Percentiles rank a stretch among this genome's conserved stretches.
Evolutionary conservation across 139 green algal genomes (phyloP).

Genomic region (Chlamydomonas schloesseri): DNA sequence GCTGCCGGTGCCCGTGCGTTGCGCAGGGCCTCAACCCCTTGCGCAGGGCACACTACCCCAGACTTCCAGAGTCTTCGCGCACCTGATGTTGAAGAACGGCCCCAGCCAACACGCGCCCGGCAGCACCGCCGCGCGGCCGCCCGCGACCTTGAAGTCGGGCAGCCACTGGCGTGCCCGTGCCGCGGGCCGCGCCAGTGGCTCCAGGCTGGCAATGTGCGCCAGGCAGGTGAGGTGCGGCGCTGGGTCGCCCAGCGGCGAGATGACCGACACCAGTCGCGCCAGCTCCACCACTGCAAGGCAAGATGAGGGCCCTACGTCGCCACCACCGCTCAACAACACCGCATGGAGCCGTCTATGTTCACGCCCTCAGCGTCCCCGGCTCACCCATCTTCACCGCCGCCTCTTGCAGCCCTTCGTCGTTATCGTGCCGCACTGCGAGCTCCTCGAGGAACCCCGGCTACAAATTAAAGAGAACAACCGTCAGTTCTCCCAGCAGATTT

Average conservation of each 20-base stretch:
- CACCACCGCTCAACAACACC: no score
- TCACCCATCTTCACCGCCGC: conserved; percentile 71
- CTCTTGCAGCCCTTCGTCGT: conserved; percentile 77
- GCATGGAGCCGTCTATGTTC: no score
- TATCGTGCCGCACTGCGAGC: conserved; percentile 63
- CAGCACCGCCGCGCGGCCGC: conserved; percentile 39
- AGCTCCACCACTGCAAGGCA: conserved; percentile 64
- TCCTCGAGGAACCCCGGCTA: conserved; percentile 86
- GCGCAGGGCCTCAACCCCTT: no score
- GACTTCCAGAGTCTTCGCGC: no score
- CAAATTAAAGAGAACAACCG: no score
- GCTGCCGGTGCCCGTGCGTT: no score
- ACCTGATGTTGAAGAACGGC: conserved; percentile 78
- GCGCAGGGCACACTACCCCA: no score
- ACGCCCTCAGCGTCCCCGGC: no score
- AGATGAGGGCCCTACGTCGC: no score
- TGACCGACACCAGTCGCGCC: conserved; percentile 50
- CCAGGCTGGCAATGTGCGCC: conserved; percentile 63
- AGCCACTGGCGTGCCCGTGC: conserved; percentile 62
- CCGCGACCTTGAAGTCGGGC: conserved; percentile 44
- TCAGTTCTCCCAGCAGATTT: no score
- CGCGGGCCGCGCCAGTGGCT: conserved; percentile 67
- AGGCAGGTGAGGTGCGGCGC: conserved; percentile 65
- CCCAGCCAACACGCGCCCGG: conserved; percentile 76
- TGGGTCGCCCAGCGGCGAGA: conserved; percentile 82